Evolutionary conservation across 495 filamentous ascomycete genomes (phyloP), one percentile per base, ranked within the genome.

Genomic region (Oleoguttula mirabilis): DNA sequence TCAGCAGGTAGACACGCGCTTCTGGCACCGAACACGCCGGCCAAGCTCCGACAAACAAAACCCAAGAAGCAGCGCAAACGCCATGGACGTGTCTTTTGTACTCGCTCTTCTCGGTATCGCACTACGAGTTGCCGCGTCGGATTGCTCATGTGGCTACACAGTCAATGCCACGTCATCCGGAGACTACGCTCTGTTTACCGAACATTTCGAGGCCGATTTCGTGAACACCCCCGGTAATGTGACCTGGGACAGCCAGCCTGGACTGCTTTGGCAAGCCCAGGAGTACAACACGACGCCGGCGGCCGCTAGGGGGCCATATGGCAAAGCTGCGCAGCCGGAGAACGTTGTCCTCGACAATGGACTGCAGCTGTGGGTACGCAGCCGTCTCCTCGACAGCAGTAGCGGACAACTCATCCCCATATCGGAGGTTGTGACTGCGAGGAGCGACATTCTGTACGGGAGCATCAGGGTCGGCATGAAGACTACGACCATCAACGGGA

Each of bases 201-300:
- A 84, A 40, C 37, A 80, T 7, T 49, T 82, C 43, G 80, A 85
- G 50, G 75, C 73, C 10, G 74, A 84, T 59, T 85, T 85, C 55
- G 52, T 75, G 3, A 69, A 75, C 32, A 41, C 70, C n/a, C 33
- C 48, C 0, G 12, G 15, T 23, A 14, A 47, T 4, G 19, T 51
- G 3, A 51, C 41, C 12, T 50, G 24, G 24, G 62, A 75, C 45
- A 64, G 77, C 39, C 47, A 59, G 14, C 23, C 41, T 2, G 58
- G 71, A 50, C 68, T 68, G 17, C 57, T 52, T 27, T 87, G 82
- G 82, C 51, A 51, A 21, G 58, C 65, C 32, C 82, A 85, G 54
- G 63, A 63, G 39, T 86, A 81, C 62, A 75, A 75, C 52, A 62
- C 82, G 39, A 65, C 68, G 2, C 55, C 62, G 17, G 45, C 60